phyloP scores from a whole-genome alignment of 2,329 filamentous ascomycete species.

The Neodidymelliopsis sp. region DNA sequence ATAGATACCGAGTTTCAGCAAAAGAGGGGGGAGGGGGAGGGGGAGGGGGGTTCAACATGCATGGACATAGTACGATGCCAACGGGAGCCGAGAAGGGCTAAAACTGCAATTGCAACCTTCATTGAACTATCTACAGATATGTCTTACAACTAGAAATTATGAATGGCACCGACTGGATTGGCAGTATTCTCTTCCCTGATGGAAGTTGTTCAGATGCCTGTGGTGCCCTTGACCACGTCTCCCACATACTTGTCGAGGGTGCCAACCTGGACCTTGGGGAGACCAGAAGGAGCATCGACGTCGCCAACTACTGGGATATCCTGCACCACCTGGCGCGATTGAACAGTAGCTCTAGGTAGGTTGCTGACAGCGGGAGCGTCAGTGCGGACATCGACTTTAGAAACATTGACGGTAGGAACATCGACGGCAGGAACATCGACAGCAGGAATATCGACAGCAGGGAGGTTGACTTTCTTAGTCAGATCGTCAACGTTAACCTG shows the following conservation, averaged over 20 bases:
- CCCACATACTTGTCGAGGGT: constrained; percentile 6
- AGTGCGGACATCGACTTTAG: constrained; percentile 4
- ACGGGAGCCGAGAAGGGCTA: too few relatives aligned
- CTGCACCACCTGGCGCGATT: constrained; percentile 4
- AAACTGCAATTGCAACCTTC: neutral
- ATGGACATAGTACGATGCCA: too few relatives aligned
- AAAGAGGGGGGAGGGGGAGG: too few relatives aligned
- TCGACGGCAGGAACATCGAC: neutral
- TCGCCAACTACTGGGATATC: constrained; percentile 5
- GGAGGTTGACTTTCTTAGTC: neutral
- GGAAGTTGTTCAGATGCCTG: too few relatives aligned
- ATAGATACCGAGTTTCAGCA: too few relatives aligned
- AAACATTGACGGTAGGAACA: constrained; percentile 4
- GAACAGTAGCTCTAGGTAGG: constrained; percentile 1
- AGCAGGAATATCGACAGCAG: neutral
- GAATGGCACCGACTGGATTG: too few relatives aligned
- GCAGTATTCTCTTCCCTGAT: neutral
- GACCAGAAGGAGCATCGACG: constrained; percentile 6
- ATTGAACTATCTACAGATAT: neutral
- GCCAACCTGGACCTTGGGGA: constrained; percentile 9
- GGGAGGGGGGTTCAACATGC: too few relatives aligned
- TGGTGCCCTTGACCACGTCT: constrained; percentile 5
- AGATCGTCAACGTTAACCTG: neutral
- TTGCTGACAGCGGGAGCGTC: constrained; percentile 1
- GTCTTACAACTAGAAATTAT: too few relatives aligned